Evolutionary conservation across 148 eudicot genomes (phyloP).

Genomic region (Hydrangea macrophylla): DNA sequence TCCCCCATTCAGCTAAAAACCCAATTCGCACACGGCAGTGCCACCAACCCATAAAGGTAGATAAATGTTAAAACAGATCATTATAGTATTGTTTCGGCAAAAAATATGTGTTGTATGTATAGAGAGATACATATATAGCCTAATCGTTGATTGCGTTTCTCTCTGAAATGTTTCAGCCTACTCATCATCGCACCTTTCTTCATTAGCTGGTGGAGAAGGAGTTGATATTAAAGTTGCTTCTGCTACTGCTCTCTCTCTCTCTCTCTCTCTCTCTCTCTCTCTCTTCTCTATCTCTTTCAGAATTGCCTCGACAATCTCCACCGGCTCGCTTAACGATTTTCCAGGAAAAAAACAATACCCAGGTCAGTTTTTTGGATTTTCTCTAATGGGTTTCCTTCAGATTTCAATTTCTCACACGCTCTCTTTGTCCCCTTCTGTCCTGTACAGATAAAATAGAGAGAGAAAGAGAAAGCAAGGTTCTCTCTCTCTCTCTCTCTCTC

Average conservation of each 20-base stretch:
- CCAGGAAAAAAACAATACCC: conserved; percentile 33
- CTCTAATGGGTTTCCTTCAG: conserved; percentile 36
- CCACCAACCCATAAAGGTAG: neutral
- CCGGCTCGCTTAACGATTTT: conserved; percentile 36
- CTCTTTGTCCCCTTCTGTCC: conserved; percentile 24
- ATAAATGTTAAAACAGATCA: neutral
- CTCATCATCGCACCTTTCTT: neutral
- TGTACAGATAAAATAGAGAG: conserved; percentile 9
- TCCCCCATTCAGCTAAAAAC: neutral
- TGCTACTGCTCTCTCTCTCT: neutral
- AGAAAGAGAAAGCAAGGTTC: conserved; percentile 4
- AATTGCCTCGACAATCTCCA: conserved; percentile 26
- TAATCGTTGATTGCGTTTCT: neutral
- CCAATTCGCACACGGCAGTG: neutral
- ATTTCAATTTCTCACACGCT: conserved; percentile 25
- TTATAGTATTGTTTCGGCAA: neutral
- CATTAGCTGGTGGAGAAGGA: neutral
- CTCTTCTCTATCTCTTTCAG: too few relatives aligned
- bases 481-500: neutral
- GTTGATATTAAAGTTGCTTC: conserved; percentile 9
- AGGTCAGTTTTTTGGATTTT: conserved; percentile 52
- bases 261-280: neutral
- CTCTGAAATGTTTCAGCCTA: neutral
- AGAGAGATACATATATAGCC: neutral
- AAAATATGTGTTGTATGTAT: neutral